phyloP scores from a whole-genome alignment of 2,329 filamentous ascomycete species.

The Penicillium sp. region DNA sequence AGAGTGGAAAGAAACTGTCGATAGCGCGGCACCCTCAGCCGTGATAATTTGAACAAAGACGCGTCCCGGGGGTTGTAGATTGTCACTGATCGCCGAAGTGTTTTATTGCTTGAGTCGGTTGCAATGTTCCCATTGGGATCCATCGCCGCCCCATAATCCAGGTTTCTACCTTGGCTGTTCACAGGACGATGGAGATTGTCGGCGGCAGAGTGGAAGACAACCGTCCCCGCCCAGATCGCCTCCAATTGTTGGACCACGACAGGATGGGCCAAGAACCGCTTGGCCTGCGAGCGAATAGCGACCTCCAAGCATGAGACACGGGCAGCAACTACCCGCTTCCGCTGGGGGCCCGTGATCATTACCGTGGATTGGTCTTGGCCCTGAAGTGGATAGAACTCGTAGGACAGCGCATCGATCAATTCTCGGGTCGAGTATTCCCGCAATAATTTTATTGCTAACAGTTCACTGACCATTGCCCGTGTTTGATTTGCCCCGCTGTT shows the following conservation, averaged over 20 bases:
- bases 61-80: slow-evolving; percentile 89
- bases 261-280: slow-evolving; percentile 87
- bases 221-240: slow-evolving; percentile 93
- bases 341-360: slow-evolving; percentile 37
- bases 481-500: slow-evolving; percentile 82
- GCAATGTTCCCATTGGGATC: slow-evolving; percentile 24
- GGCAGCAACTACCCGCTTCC: slow-evolving; percentile 58
- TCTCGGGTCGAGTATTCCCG: slow-evolving; percentile 88
- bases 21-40: slow-evolving; percentile 86
- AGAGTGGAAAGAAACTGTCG: slow-evolving; percentile 85
- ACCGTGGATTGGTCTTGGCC: slow-evolving; percentile 59
- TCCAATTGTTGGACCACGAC: slow-evolving; percentile 93
- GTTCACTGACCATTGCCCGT: slow-evolving; percentile 82
- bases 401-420: slow-evolving; percentile 88
- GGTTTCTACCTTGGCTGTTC: slow-evolving; percentile 26
- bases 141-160: slow-evolving; percentile 28
- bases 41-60: slow-evolving; percentile 85
- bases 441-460: slow-evolving; percentile 82
- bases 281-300: slow-evolving; percentile 87
- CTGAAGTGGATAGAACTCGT: slow-evolving; percentile 91
- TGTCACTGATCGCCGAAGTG: slow-evolving; percentile 67
- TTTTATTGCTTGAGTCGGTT: slow-evolving; percentile 13
- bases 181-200: slow-evolving; percentile 74
- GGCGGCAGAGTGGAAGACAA: slow-evolving; percentile 87
- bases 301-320: slow-evolving; percentile 89